Base-by-base conservation (phyloP, 345 rosid species). In the Isatis tinctoria region DNA sequence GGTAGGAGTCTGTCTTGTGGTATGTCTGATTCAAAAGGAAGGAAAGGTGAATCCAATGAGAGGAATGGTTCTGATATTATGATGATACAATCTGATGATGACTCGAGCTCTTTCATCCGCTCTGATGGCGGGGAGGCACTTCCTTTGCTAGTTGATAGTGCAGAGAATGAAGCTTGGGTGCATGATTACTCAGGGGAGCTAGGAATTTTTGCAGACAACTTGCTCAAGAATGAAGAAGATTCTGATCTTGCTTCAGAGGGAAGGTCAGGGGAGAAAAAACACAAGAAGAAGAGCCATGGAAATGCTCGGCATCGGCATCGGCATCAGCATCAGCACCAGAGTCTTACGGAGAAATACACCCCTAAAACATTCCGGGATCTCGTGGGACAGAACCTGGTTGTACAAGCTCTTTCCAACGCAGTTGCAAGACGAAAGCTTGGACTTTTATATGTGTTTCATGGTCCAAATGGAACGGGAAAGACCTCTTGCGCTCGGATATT, bases 1-100 rank as follows among this genome's bases (percentile, higher is more conserved):
- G 98, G 99, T 54, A 87, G 96, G 86, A 92, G 98, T 81, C 86
- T 96, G 47, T 90, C 99, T 57, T 96, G 98, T 76, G 99, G 99
- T 52, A 74, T 85, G 73, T 86, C 97, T 20, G 97, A 89, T 22
- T 82, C 97, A 1, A 87, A 81, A 76, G 76, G 80, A 47, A 83
- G 82, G 80, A 91, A 83, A 85, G 91, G 85, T 37, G 85, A 78
- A 56, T 69, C 92, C 47, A 83, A 58, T 33, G 92, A 85, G 52
- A 87, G 87, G 75, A 67, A 75, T 75, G 85, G 82, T 72, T 82
- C 86, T 36, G 92, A 84, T 72, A 78, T 89, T 83, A 91, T 94
- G 60, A 78, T 88, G 80, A 79, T 67, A 64, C 71, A 64, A n/a
- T 85, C 94, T 51, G 92, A 90, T 70, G 75, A 87, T 68, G 79